Conservation (phyloP, 2,329 filamentous ascomycete species). For the Phyllosticta ampelicida region DNA sequence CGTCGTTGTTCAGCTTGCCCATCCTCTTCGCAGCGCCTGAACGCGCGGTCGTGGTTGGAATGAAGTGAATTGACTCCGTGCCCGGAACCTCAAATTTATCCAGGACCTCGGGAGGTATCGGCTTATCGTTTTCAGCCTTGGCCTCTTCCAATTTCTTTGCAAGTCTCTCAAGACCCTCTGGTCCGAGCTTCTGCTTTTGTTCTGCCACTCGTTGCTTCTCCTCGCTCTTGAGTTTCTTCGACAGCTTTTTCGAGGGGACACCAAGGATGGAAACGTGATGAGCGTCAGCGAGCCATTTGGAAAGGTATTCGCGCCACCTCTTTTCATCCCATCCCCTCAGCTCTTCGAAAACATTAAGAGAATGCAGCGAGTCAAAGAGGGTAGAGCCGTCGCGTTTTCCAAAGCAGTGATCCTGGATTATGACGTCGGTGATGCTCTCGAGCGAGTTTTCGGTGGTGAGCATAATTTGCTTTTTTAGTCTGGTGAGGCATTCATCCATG, state of each 20-base stretch:
- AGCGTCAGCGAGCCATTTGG: slow-evolving; percentile 74
- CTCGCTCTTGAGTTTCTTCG: slow-evolving; percentile 68
- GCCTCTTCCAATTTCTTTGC: slow-evolving; percentile 68
- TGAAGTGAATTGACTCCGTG: slow-evolving; percentile 89
- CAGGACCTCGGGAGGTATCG: slow-evolving; percentile 74
- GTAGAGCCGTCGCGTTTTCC: slow-evolving; percentile 67
- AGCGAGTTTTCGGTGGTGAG: slow-evolving; percentile 74
- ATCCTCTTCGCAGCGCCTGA: slow-evolving; percentile 66
- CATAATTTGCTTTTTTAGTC: slow-evolving; percentile 71
- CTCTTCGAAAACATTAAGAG: slow-evolving; percentile 46
- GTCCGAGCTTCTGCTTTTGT: slow-evolving; percentile 67
- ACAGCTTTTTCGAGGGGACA: slow-evolving; percentile 69
- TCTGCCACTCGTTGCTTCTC: slow-evolving; percentile 70
- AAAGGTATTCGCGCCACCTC: slow-evolving; percentile 74
- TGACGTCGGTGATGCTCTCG: slow-evolving; percentile 68
- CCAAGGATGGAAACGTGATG: slow-evolving; percentile 82
- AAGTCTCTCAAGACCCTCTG: slow-evolving; percentile 68
- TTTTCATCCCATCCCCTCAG: slow-evolving; percentile 71
- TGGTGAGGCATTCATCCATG: slow-evolving; percentile 73
- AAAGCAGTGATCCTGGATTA: slow-evolving; percentile 89
- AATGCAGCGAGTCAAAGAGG: slow-evolving; percentile 29
- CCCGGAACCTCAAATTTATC: slow-evolving; percentile 72
- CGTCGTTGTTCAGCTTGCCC: slow-evolving; percentile 54
- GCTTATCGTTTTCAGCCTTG: slow-evolving; percentile 77
- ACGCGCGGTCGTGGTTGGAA: slow-evolving; percentile 73